Base-by-base conservation (phyloP, 352 stramenopile species). In the Lagenidium sp. region DNA sequence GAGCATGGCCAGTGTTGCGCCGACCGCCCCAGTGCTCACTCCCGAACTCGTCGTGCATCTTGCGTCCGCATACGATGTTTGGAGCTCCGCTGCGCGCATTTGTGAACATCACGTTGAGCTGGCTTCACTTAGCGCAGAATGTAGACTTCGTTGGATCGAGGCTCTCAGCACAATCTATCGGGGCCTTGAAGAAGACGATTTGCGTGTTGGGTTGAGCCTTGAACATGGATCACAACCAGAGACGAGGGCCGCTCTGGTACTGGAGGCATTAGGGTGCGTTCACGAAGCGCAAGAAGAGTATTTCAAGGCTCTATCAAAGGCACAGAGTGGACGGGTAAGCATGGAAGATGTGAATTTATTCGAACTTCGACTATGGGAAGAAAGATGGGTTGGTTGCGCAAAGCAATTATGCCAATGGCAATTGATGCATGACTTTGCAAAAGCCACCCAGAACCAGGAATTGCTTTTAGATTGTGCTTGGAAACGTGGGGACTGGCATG, bases 391-490 rank as follows among this genome's bases (percentile, higher is more conserved):
- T 25, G 87, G 80, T 2, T 95, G 82, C 50, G 83, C 84, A 1
- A 88, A 94, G 61, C 81, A 97, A 42, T 55, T 97, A 25, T 94
- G 82, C 18, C 84, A 97, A 53, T 97, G 89, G 89, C 76, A 90
- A 46, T 66, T 96, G 6, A 88, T 97, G 76, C 83, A 92, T 51
- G 82, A 95, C 40, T 97, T 95, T 58, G 85, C 84, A 10, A 91
- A 93, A 48, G 72, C 82, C 25, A 94, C 88, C 24, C 78, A 95
- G 43, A 95, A 97, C 61, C 85, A 95, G 30, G 84, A 96, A 19
- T 61, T 97, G 36, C 53, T 96, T 35, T 53, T 96, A n/a, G 89
- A 97, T 48, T 95, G 85, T 35, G 84, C 84, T 15, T 96, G 82
- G 83, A 97, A 97, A 65, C 78, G 82, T 15, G 80, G 77, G 20